Evolutionary conservation across 495 filamentous ascomycete species (phyloP), one percentile per base, ranked within the genome.

Genomic region (Aspergillus biplanus): DNA sequence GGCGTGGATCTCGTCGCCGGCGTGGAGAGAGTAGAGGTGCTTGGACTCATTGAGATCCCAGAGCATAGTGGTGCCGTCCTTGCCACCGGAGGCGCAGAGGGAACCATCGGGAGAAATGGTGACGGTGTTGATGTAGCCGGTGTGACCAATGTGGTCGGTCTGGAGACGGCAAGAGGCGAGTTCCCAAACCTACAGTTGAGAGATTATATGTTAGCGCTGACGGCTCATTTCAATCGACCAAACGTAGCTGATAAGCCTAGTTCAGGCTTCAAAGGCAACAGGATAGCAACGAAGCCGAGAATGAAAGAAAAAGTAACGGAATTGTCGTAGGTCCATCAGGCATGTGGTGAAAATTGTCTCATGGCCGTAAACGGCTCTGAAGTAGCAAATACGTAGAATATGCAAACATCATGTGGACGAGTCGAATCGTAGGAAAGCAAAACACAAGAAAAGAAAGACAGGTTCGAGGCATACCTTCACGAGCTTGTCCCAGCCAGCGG

Each of bases 1-100:
- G 70, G 95, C 96, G 83, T 99, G 96, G 87, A 99, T 98, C 88
- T 98, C 95, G 82, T 99, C 95, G 78, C 94, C 94, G 79, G 95
- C 95, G 82, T 93, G 94, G 75, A 99, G 91, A 52, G 94, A 97
- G 90, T 99, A 99, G 69, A 99, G 91, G 86, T 99, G 95, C 90
- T 99, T 99, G 78, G 93, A 97, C 89, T 99, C 95, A 89, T 99
- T 99, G 66, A 99, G 90, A 75, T 99, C 95, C 95, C 95, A 99
- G 69, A 99, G 92, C 95, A 99, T 99, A 76, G 95, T 98, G 73
- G 95, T 98, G 78, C 95, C 95, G 85, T 99, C 95, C 87, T 99
- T 99, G 76, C 95, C 95, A 76, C 96, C 95, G 66, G 95, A 98
- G 62, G 95, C 95, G 86, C 95, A 99, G 73, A 99, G 95, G 65